Base-by-base conservation (phyloP, 2,329 filamentous ascomycete species). In the Penicillium paneum region DNA sequence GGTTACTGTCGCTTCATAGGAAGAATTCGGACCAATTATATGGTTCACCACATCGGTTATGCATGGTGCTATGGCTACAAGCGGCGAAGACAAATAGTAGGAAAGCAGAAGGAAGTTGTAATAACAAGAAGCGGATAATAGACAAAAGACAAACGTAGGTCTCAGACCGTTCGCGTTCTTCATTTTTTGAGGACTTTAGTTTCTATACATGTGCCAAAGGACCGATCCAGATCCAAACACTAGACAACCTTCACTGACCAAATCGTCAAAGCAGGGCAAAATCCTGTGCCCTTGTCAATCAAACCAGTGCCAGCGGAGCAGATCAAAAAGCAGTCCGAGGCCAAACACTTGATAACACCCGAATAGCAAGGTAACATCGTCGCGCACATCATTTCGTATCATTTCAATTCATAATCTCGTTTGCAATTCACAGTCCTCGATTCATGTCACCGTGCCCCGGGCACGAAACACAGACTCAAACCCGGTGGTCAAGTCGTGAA, bases 341-440 rank as follows among this genome's bases (percentile, higher is more conserved):
- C 31, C 24, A 43, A 49, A 54, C 45, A 6, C 11, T 43, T 24
- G 17, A 21, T 19, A 26, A 29, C 28, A 35, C n/a, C 38, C 21
- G 28, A 21, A 40, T 52, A 15, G 15, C 29, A 40, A 38, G 39
- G 28, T 47, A 46, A 24, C 15, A 13, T 17, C 34, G 31, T 32
- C 5, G 35, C 19, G 19, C 34, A n/a, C 28, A 41, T n/a, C 21
- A 19, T n/a, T 35, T 24, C 21, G 26, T 51, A 21, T 54, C 52
- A 29, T 50, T 54, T 50, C 52, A 54, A 32, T 50, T 54, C 52
- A 28, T 54, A 32, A 50, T 39, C 28, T 50, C 52, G 19, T 54
- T 49, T 43, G 19, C 38, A 49, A 49, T 49, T 5, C 44, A 41
- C 12, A 21, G 3, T 36, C 15, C 13, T 15, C 5, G 13, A 15